Evolutionary conservation across 495 filamentous ascomycete species (phyloP).

Genomic region (Pseudoneurospora amorphoporcata): DNA sequence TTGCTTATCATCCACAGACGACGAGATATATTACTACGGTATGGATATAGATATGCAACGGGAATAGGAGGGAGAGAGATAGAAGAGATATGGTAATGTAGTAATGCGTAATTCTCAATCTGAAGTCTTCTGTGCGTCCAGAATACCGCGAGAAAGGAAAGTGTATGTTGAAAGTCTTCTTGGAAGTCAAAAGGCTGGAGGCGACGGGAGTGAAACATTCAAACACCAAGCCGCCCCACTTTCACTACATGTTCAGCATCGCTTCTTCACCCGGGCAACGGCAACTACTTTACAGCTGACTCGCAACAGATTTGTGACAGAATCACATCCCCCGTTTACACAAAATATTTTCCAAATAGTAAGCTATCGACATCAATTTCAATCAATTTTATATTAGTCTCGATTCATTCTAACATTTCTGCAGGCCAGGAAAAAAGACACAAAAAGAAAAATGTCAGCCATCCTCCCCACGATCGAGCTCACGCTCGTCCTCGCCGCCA

Average conservation of each 20-base stretch:
- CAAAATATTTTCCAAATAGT: background rate
- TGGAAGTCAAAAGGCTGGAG: background rate
- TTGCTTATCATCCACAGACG: background rate
- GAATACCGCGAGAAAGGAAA: background rate
- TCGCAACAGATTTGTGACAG: background rate
- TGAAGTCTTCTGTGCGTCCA: background rate
- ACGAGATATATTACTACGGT: background rate
- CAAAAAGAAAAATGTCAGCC: slow-evolving; percentile 4
- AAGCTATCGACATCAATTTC: background rate
- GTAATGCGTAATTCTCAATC: background rate
- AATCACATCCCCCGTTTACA: background rate
- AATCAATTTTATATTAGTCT: background rate
- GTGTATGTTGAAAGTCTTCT: background rate
- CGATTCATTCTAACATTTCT: background rate
- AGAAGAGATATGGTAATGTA: background rate
- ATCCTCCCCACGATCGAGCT: slow-evolving; percentile 40
- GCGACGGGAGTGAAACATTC: background rate
- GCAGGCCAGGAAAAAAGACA: background rate
- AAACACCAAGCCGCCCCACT: background rate
- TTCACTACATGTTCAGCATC: background rate
- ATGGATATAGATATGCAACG: background rate
- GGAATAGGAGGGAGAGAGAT: background rate
- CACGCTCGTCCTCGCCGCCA: slow-evolving; percentile 69
- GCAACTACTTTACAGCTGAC: background rate
- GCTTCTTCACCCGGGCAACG: background rate